A percentile compares a stretch with the other conserved stretches of the same genome.
phyloP scores from a whole-genome alignment of 345 rosid genomes.

The Heritiera littoralis region DNA sequence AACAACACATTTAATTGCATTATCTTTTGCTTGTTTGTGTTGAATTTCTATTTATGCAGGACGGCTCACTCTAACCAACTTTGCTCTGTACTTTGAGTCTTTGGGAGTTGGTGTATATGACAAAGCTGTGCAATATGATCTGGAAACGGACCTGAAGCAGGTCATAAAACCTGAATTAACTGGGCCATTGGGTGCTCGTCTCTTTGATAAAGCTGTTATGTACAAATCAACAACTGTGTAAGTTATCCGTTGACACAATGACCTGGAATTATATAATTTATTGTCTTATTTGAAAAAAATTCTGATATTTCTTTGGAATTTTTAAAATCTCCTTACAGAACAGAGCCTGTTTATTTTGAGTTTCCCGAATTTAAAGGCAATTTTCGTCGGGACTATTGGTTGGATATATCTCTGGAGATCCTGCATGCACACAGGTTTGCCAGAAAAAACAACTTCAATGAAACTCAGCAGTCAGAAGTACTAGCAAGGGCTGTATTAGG shows the following conservation, averaged over 20 bases:
- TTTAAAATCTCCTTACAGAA: constrained; percentile 38
- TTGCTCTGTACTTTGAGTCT: constrained; percentile 82
- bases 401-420: constrained; percentile 80
- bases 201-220: constrained; percentile 96
- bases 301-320: constrained; percentile 15
- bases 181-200: constrained; percentile 94
- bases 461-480: constrained; percentile 64
- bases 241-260: constrained; percentile 35
- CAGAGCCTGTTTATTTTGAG: constrained; percentile 83
- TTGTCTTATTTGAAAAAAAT: constrained; percentile 7
- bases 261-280: constrained; percentile 19
- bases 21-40: constrained; percentile 17
- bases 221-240: constrained; percentile 77
- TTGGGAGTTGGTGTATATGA: constrained; percentile 82
- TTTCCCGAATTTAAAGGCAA: constrained; percentile 93
- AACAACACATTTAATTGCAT: neutral
- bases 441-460: constrained; percentile 61
- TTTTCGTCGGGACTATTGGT: constrained; percentile 91
- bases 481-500: constrained; percentile 77
- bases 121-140: constrained; percentile 79
- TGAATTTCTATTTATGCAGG: constrained; percentile 52
- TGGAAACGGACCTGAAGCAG: constrained; percentile 71
- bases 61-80: constrained; percentile 78
- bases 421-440: constrained; percentile 69
- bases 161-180: constrained; percentile 90